phyloP scores from a whole-genome alignment of 257 asterid species.

The Salvia hispanica region DNA sequence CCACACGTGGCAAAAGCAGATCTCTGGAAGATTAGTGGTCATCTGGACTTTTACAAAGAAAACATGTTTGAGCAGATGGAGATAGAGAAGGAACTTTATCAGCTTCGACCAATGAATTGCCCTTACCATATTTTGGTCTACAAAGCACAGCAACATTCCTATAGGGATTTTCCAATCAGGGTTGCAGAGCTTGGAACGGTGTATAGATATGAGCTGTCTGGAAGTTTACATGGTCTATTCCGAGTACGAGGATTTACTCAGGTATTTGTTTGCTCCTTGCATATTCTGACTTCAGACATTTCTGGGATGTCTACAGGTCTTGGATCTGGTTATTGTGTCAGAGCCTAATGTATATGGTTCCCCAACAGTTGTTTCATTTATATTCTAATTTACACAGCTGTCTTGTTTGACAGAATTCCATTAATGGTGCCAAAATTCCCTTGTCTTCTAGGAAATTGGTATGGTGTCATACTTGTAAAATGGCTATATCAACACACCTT shows the following conservation, averaged over 20 bases:
- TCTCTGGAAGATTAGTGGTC: conserved; percentile 97
- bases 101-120: conserved; percentile 99
- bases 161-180: conserved; percentile 90
- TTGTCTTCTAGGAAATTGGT: too few species aligned
- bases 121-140: conserved; percentile 94
- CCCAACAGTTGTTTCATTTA: too few species aligned
- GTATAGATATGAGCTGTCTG: conserved; percentile 92
- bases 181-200: conserved; percentile 99
- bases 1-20: conserved; percentile 98
- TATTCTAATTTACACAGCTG: too few species aligned
- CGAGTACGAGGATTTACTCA: conserved; percentile 98
- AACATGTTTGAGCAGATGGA: conserved; percentile 95
- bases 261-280: conserved; percentile 43
- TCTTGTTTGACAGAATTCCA: too few species aligned
- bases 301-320: conserved; percentile 5
- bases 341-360: background rate
- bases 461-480: too few species aligned
- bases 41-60: conserved; percentile 89
- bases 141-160: conserved; percentile 75
- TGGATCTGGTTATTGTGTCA: background rate
- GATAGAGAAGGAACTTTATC: conserved; percentile 87
- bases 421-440: too few species aligned
- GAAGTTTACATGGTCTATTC: conserved; percentile 95
- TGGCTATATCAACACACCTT: too few species aligned
- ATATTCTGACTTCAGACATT: background rate